Base-by-base conservation (phyloP, 1,284 basidiomycete species). In the Porogramme epimiltina region DNA sequence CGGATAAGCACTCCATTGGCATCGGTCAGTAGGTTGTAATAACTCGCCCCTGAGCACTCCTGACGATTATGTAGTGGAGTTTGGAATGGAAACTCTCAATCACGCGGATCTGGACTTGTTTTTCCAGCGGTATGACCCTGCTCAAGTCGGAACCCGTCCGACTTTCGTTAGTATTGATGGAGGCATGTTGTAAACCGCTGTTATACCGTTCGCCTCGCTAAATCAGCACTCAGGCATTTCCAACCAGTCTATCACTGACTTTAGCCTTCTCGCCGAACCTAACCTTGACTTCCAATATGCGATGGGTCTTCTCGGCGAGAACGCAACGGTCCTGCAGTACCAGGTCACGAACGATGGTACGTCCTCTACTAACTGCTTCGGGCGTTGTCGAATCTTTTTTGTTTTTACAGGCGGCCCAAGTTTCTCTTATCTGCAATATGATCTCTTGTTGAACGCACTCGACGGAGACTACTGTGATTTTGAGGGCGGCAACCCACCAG, bases 401-500 rank as follows among this genome's bases (percentile, higher is more conserved):
- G 13, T 31, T 8, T 31, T 31, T 6, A 31, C 8, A 37, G 34
- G 34, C n/a, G 34, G 34, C n/a, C 34, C 34, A 13, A 37, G 34
- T 18, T 37, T 37, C 34, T 18, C 16, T n/a, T 37, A 37, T 16
- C n/a, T 37, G 34, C 34, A 37, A 16, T 37, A 37, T 58, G 68
- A 76, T 61, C 75, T 73, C 59, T 70, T 72, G 54, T 67, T 80
- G 13, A 77, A 80, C 57, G 73, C 73, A 5, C 60, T 78, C n/a
- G 81, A 80, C 52, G 70, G 63, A 2, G 66, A 71, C 2, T 88
- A 78, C 68, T 87, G 85, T 59, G 76, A 74, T 0, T 84, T 80
- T 47, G 75, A 83, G 47, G 83, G 84, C 10, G 34, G 13, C 5
- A 37, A 37, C 34, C n/a, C 34, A 10, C 34, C 34, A n/a, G 34